Base-by-base conservation (phyloP, 2,329 filamentous ascomycete species). In the Arthrinium phaeospermum region DNA sequence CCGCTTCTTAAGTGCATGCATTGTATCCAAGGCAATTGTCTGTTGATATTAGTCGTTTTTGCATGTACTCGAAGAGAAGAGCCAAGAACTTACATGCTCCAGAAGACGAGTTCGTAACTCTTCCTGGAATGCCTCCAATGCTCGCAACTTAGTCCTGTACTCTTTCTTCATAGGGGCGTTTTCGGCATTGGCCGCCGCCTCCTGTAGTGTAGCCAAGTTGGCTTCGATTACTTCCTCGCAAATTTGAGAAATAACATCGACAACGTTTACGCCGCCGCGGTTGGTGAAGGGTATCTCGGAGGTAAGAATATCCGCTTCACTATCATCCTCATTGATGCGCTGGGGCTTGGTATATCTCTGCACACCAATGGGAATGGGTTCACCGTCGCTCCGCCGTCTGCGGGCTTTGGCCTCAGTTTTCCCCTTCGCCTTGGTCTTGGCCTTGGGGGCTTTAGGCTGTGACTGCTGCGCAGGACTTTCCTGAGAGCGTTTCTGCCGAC, bases 211-310 rank as follows among this genome's bases (percentile, higher is more conserved):
- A 1, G 82, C 81, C 45, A 91, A 78, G 19, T 84, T 86, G 2
- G 84, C 81, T n/a, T 84, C 84, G 27, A 91, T 83, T 45, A 91
- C 85, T 76, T 92, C 90, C 46, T 90, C 86, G 77, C 89, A 92
- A 19, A 91, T 84, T 74, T 91, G 87, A 7, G 87, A 84, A 49
- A 92, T 83, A 1, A 92, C 90, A 75, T 92, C 91, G 2, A 92
- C 83, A 0, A 88, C 85, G 68, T 90, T 92, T 75, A 91, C 90
- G 67, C 89, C 88, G 30, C 83, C 81, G 22, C 86, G 85, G 75
- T 86, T 87, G 0, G 85, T 82, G 73, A 87, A 89, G 0, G 89
- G 87, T 1, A 91, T 88, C 5, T 88, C 86, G 1, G 82, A 78
- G 64, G 85, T 85, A 4, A 89, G 81, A 0, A 87, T 83, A 64